phyloP scores from a whole-genome alignment of 257 asterid species.

The Buddleja alternifolia region DNA sequence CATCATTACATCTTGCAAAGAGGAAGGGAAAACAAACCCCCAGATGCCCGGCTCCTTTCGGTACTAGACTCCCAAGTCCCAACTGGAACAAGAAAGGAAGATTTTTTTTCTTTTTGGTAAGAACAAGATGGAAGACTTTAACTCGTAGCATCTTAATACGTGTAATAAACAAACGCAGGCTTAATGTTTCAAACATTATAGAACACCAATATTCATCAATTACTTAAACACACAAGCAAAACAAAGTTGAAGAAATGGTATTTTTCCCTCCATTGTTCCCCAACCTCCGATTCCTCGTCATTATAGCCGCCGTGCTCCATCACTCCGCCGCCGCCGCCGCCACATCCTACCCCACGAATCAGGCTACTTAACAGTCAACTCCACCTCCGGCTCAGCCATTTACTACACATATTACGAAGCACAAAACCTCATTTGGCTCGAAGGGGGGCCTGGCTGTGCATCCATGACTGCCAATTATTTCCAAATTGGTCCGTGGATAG shows the following conservation, averaged over 20 bases:
- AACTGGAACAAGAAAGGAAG: too few relatives aligned
- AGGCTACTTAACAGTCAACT: conserved; percentile 56
- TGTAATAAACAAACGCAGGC: too few relatives aligned
- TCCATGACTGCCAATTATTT: conserved; percentile 62
- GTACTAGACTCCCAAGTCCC: too few relatives aligned
- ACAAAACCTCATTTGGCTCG: conserved; percentile 56
- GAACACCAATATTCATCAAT: neutral
- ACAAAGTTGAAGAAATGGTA: conserved; percentile 27
- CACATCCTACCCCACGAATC: conserved; percentile 48
- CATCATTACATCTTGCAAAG: too few relatives aligned
- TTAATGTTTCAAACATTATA: too few relatives aligned
- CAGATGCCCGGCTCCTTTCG: too few relatives aligned
- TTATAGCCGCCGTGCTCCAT: conserved; percentile 36
- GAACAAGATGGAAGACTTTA: too few relatives aligned
- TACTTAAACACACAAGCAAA: conserved; percentile 3
- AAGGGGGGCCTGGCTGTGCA: conserved; percentile 74
- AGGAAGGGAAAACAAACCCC: too few relatives aligned
- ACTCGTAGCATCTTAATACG: too few relatives aligned
- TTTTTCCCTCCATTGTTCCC: conserved; percentile 16
- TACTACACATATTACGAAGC: conserved; percentile 65
- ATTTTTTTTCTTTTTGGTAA: too few relatives aligned
- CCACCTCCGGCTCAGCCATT: conserved; percentile 54
- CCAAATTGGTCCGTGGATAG: conserved; percentile 62
- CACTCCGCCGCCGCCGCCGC: conserved; percentile 27
- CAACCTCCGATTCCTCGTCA: conserved; percentile 36